phyloP scores from a whole-genome alignment of 495 filamentous ascomycete species.

The Clohesyomyces aquaticus region DNA sequence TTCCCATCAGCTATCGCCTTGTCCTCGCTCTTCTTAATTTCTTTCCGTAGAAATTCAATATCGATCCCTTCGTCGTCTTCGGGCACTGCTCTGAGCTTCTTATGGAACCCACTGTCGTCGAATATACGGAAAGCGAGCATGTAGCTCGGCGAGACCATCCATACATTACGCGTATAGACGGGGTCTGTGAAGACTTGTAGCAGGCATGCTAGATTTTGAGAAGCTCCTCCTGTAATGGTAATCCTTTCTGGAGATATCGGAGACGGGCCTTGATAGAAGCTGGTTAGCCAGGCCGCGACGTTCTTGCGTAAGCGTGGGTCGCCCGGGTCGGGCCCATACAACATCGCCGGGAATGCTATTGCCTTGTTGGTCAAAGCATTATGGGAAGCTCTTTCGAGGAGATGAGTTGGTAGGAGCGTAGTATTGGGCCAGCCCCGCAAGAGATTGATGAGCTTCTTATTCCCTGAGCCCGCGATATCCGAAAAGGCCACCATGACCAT shows the following conservation, averaged over 20 bases:
- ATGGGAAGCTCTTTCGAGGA: constrained; percentile 60
- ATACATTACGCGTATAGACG: constrained; percentile 71
- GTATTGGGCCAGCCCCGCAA: constrained; percentile 64
- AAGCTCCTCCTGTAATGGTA: constrained; percentile 80
- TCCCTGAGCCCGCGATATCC: constrained; percentile 20
- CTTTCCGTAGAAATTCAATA: constrained; percentile 57
- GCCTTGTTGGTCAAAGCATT: constrained; percentile 60
- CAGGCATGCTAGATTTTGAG: constrained; percentile 72
- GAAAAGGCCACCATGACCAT: constrained; percentile 13
- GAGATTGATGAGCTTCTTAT: constrained; percentile 32
- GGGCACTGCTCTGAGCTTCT: constrained; percentile 64
- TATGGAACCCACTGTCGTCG: constrained; percentile 71
- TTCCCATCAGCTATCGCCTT: constrained; percentile 41
- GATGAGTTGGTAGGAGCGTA: constrained; percentile 65
- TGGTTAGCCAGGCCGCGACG: constrained; percentile 69
- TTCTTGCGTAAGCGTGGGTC: constrained; percentile 40
- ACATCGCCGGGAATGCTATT: constrained; percentile 61
- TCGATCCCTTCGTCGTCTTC: constrained; percentile 79
- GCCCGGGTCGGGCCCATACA: constrained; percentile 80
- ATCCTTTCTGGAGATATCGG: constrained; percentile 59
- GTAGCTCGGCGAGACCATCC: constrained; percentile 81
- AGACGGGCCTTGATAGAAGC: constrained; percentile 59
- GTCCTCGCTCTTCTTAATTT: constrained; percentile 52
- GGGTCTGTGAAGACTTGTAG: constrained; percentile 79
- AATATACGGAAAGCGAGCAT: constrained; percentile 78